These are phyloP conservation scores for Gyrodon lividus DNA, from an alignment of 768 basidiomycete genomes.

Conservation along the genomic window DNA sequence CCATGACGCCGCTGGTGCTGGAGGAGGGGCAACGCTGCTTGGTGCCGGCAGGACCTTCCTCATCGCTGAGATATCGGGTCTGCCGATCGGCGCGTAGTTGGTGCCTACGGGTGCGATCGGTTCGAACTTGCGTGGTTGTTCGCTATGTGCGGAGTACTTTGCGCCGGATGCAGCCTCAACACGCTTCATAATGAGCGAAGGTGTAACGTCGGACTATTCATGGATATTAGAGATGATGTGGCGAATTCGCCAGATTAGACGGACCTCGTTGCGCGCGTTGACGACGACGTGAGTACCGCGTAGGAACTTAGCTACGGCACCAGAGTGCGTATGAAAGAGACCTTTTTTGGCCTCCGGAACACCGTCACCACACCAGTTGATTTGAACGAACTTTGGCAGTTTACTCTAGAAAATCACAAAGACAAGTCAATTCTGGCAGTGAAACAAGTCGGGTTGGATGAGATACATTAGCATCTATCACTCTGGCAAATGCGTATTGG, in stretches of 20 bases:
- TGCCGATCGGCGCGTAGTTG: slow-evolving; percentile 73
- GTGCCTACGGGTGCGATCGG: slow-evolving; percentile 83
- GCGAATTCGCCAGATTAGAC: slow-evolving; percentile 17
- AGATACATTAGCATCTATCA: slow-evolving; percentile 80
- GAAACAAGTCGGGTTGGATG: not conserved
- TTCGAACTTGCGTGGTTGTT: slow-evolving; percentile 67
- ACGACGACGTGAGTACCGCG: slow-evolving; percentile 84
- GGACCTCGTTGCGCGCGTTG: slow-evolving; percentile 82
- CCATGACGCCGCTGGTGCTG: slow-evolving; percentile 16
- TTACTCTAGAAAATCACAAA: slow-evolving; percentile 50
- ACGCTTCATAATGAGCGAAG: slow-evolving; percentile 77
- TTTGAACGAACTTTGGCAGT: slow-evolving; percentile 89
- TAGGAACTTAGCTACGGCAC: slow-evolving; percentile 75
- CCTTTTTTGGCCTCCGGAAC: slow-evolving; percentile 93
- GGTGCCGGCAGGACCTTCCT: slow-evolving; percentile 43
- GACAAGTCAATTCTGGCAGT: not conserved
- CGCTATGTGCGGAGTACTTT: slow-evolving; percentile 83
- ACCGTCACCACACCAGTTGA: slow-evolving; percentile 98
- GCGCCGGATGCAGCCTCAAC: slow-evolving; percentile 90
- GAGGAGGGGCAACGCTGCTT: slow-evolving; percentile 32
- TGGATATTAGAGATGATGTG: not conserved
- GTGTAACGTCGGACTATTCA: slow-evolving; percentile 72
- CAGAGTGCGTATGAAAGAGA: slow-evolving; percentile 85
- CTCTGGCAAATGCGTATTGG: slow-evolving; percentile 88
- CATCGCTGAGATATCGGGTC: slow-evolving; percentile 63